Evolutionary conservation across 2,329 filamentous ascomycete genomes (phyloP).

Genomic region (Achaetomium macrosporum): DNA sequence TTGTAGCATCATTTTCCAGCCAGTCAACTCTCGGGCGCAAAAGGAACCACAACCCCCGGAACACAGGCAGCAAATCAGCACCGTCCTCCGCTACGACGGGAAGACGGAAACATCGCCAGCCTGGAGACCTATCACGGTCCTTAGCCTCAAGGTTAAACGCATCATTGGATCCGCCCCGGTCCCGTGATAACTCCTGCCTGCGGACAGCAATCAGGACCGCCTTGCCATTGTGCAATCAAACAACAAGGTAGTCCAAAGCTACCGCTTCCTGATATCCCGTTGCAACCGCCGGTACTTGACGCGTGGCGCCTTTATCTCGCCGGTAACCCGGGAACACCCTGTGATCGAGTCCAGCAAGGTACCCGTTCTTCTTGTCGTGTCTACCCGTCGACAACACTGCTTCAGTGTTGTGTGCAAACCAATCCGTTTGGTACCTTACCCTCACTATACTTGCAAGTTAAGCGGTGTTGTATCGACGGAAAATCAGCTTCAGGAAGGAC

Average conservation of each 20-base stretch:
- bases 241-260: constrained; percentile 21
- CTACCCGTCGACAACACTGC: constrained; percentile 13
- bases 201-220: constrained; percentile 35
- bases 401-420: no score
- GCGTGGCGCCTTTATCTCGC: background rate
- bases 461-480: no score
- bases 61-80: constrained; percentile 45
- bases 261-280: constrained; percentile 11
- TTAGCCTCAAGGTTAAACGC: constrained; percentile 36
- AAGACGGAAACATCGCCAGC: constrained; percentile 30
- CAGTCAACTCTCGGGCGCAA: constrained; percentile 30
- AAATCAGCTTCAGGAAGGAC: no score
- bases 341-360: background rate
- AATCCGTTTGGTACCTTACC: no score
- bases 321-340: constrained; percentile 1
- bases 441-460: no score
- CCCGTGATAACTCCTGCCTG: constrained; percentile 48
- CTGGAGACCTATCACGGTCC: constrained; percentile 48
- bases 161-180: constrained; percentile 44
- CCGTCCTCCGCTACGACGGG: constrained; percentile 35
- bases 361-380: constrained; percentile 9
- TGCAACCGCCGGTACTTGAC: constrained; percentile 9
- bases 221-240: constrained; percentile 30
- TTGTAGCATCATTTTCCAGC: constrained; percentile 20
- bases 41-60: constrained; percentile 14